Percentiles rank a stretch among this genome's conserved stretches.
phyloP scores from a whole-genome alignment of 1,284 basidiomycete genomes.

The Malassezia psittaci region DNA sequence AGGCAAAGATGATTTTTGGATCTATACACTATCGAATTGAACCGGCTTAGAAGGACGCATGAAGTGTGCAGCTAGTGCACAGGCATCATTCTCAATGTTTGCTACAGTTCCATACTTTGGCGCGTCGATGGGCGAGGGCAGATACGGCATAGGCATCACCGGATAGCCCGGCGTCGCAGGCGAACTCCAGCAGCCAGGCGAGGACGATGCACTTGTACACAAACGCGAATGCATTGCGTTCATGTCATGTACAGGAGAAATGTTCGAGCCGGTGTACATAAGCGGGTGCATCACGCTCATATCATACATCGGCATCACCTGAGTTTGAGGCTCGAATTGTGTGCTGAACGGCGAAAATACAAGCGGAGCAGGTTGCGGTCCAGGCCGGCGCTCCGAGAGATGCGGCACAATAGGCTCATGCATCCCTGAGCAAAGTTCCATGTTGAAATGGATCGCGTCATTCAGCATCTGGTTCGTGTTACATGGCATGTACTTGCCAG shows the following conservation, averaged over 20 bases:
- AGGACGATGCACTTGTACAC: neutral
- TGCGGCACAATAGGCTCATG: neutral
- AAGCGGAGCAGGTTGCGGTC: neutral
- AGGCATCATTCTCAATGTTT: no score
- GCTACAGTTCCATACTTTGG: neutral
- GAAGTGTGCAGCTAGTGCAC: no score
- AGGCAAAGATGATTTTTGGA: no score
- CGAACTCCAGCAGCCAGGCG: constrained; percentile 2
- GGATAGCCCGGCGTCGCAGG: neutral
- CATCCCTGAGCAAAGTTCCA: no score
- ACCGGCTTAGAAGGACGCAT: no score
- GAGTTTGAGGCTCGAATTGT: neutral
- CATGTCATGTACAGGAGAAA: neutral
- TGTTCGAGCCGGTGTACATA: neutral
- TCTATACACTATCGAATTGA: no score
- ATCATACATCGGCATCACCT: neutral
- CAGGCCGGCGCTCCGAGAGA: neutral
- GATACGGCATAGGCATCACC: neutral
- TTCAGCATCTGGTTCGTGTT: no score
- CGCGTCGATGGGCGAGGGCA: neutral
- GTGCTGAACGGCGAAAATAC: neutral
- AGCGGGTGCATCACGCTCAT: neutral
- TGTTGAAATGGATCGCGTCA: no score
- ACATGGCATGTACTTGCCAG: no score
- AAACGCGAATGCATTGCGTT: neutral